phyloP scores from a whole-genome alignment of 768 basidiomycete species.

The Boletus rubroflammeus region DNA sequence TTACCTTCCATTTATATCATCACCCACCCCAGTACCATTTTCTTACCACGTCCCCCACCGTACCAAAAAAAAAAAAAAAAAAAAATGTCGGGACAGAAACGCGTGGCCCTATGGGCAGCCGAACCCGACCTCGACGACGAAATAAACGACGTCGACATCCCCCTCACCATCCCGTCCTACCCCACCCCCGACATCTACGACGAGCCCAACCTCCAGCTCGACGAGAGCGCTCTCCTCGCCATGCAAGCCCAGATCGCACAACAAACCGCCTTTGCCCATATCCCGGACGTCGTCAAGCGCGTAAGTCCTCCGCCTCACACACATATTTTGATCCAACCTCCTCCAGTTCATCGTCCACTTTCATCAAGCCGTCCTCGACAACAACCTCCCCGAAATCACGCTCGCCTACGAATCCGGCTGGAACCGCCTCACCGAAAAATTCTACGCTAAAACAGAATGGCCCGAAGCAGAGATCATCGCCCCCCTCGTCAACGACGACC shows the following conservation, averaged over 20 bases:
- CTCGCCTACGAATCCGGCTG: slow-evolving; percentile 95
- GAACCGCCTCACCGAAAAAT: slow-evolving; percentile 96
- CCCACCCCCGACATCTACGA: slow-evolving; percentile 29
- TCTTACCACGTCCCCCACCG: not conserved
- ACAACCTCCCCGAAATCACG: slow-evolving; percentile 88
- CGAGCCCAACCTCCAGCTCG: slow-evolving; percentile 53
- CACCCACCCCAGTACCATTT: not conserved
- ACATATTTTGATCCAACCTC: not conserved
- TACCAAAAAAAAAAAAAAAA: not conserved
- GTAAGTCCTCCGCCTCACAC: slow-evolving; percentile 40
- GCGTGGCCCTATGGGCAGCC: slow-evolving; percentile 69
- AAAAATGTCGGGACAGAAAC: slow-evolving; percentile 58
- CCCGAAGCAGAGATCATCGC: slow-evolving; percentile 96
- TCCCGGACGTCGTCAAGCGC: slow-evolving; percentile 86
- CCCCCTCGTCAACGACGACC: slow-evolving; percentile 91
- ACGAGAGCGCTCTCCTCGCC: slow-evolving; percentile 64
- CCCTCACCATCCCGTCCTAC: slow-evolving; percentile 28
- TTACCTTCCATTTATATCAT: slow-evolving; percentile 8
- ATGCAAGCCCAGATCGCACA: slow-evolving; percentile 85
- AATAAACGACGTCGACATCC: slow-evolving; percentile 62
- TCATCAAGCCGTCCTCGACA: slow-evolving; percentile 87
- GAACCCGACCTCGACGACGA: slow-evolving; percentile 81
- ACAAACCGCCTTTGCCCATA: slow-evolving; percentile 75
- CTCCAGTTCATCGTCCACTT: slow-evolving; percentile 90
- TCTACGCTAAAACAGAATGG: slow-evolving; percentile 93